Base-by-base conservation (phyloP, 805 yeast species). In the Teunomyces aglyptinius region DNA sequence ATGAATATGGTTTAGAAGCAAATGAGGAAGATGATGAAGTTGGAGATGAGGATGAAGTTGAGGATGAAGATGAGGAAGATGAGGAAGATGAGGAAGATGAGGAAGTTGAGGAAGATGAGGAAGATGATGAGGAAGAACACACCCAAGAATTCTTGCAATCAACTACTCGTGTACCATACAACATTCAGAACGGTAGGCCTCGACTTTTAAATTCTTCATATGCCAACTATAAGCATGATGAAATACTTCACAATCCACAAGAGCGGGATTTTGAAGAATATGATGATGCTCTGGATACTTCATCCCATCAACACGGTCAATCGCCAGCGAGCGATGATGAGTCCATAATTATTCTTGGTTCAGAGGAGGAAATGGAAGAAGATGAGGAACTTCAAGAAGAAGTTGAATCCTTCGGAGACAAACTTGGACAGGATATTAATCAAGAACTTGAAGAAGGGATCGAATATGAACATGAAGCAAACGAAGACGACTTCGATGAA, bases 141-240 rank as follows among this genome's bases (percentile, higher is more conserved):
- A 12, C 12, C 2, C 13, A 20, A 12, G 13, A 35, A 5, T 35
- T 8, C 4, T 15, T 26, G 11, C 33, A 34, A 8, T 33, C 29
- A 19, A 13, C 42, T 13, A 5, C 42, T 8, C 35, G 11, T 8
- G 38, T 38, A 4, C 12, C 26, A 8, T 44, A 31, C 20, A 35
- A 24, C 12, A 15, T 46, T 20, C 45, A 42, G 13, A 18, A 46
- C 24, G 49, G 49, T 11, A 19, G 49, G 13, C 49, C 49, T 12
- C 36, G 49, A 24, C 33, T 46, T 11, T 29, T 45, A 5, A 38
- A 38, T 16, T 34, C 47, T 16, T 29, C 33, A 1, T 13, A 35
- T 12, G 20, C 34, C 11, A 44, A 26, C 18, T 24, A 34, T 7
- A 34, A 32, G 20, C 22, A 27, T 19, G 41, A 35, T 35, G 45